These are phyloP conservation scores for Fusarium nygamai DNA, from an alignment of 2,329 filamentous ascomycete genomes.

Conservation along the genomic window DNA sequence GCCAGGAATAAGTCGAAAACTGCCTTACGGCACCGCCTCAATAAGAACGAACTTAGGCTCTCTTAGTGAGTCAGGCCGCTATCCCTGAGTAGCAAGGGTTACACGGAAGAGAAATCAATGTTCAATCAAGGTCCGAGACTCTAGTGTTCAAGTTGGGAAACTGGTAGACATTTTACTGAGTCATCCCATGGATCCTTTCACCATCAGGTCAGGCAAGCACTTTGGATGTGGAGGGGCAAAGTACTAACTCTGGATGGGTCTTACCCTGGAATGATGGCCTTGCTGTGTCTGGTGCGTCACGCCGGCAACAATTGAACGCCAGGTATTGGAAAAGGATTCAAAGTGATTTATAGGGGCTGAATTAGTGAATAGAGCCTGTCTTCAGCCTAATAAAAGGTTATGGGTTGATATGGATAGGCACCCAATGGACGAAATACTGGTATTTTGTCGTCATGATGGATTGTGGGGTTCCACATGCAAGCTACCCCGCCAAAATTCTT, in stretches of 20 bases:
- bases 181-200: constrained; percentile 2
- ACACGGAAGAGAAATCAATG: neutral
- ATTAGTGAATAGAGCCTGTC: neutral
- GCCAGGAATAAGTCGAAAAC: constrained; percentile 27
- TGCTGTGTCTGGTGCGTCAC: constrained; percentile 8
- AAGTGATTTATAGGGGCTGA: neutral
- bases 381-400: neutral
- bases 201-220: constrained; percentile 2
- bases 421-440: neutral
- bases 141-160: neutral
- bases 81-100: neutral
- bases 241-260: neutral
- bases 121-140: neutral
- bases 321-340: neutral
- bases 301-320: neutral
- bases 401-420: neutral
- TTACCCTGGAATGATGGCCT: constrained; percentile 23
- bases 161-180: neutral
- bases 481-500: constrained; percentile 35
- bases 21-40: constrained; percentile 44
- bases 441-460: neutral
- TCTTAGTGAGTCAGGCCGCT: constrained; percentile 38
- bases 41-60: neutral
- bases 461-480: constrained; percentile 7
- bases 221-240: neutral